These are phyloP conservation scores for Aleurites moluccanus DNA, from an alignment of 441 rosid species.

Conservation along the genomic window DNA sequence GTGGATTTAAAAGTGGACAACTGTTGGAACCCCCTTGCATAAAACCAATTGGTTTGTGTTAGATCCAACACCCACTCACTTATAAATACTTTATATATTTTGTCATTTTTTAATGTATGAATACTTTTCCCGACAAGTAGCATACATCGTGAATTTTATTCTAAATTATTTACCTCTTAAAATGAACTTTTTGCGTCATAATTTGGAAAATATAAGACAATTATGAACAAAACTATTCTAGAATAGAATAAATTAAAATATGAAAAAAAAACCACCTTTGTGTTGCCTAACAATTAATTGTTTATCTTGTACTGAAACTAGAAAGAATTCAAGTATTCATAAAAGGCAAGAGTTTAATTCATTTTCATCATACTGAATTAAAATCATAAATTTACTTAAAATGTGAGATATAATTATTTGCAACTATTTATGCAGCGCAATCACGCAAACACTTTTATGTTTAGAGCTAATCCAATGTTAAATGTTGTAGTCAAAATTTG, in stretches of 20 bases:
- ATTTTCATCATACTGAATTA: background rate
- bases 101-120: too few species aligned
- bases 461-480: background rate
- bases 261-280: too few species aligned
- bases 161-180: too few species aligned
- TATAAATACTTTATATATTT: too few species aligned
- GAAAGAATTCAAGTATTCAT: background rate
- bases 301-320: background rate
- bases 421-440: background rate
- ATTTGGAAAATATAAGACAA: background rate
- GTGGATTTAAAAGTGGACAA: too few species aligned
- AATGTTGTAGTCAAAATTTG: background rate
- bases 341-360: background rate
- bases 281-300: too few species aligned
- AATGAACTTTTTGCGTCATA: background rate
- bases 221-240: background rate
- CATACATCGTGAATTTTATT: background rate
- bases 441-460: background rate
- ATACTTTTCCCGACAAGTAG: too few species aligned
- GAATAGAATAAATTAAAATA: too few species aligned
- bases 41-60: too few species aligned
- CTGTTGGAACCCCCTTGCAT: too few species aligned
- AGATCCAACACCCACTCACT: too few species aligned
- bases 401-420: background rate
- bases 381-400: background rate